Conservation (phyloP, 163 green algal genomes). For the Volvox carteri region DNA sequence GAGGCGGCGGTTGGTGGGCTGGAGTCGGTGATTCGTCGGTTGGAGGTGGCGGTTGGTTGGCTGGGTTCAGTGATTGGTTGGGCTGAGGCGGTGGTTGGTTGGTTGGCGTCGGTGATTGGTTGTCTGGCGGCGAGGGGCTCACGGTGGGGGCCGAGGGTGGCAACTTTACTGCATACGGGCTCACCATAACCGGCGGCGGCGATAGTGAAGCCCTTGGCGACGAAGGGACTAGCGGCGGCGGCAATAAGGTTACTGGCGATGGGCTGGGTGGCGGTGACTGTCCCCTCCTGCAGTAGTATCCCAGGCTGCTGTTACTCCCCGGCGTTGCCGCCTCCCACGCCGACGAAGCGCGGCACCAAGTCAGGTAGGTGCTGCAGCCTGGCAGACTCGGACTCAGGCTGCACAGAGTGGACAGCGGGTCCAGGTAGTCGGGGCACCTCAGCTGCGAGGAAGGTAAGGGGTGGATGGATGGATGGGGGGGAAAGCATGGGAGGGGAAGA, state of each 20-base stretch:
- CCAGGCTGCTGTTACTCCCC: background rate
- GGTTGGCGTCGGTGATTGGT: too few species aligned
- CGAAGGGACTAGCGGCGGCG: too few species aligned
- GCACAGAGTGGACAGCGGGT: background rate
- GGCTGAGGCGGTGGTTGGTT: too few species aligned
- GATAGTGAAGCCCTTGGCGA: too few species aligned
- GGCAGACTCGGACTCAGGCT: background rate
- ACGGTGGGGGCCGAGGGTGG: too few species aligned
- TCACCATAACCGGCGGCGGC: too few species aligned
- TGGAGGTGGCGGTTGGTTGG: too few species aligned
- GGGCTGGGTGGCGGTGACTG: background rate
- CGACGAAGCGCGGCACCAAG: background rate
- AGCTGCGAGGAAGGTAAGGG: background rate
- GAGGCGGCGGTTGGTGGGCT: too few species aligned
- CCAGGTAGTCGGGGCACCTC: conserved; percentile 12
- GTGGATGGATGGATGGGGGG: background rate
- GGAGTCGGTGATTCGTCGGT: too few species aligned
- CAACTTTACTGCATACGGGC: too few species aligned
- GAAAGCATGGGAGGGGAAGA: background rate
- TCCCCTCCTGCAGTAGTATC: background rate
- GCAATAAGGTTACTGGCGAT: background rate
- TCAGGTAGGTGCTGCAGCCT: background rate
- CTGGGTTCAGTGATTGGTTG: too few species aligned
- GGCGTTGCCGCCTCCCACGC: background rate
- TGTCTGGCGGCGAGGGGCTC: too few species aligned